Evolutionary conservation across 768 basidiomycete species (phyloP), one percentile per base, ranked within the genome.

Genomic region (Panaeolus cyanescens): DNA sequence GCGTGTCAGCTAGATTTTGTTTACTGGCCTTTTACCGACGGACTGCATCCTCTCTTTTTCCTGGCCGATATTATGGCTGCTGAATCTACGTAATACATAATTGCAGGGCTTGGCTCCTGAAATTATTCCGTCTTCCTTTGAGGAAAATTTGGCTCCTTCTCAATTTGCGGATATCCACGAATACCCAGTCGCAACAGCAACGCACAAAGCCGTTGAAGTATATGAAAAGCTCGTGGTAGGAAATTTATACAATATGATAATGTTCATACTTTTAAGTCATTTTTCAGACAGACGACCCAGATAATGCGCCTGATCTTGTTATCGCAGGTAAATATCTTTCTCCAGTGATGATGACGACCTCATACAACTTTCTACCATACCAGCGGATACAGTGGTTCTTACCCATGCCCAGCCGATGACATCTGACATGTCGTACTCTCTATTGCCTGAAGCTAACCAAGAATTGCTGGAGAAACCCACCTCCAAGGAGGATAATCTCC

Each of bases 321-420:
- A 30, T 87, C 90, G 37, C 92, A 95, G 72, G 96, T 71, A 37
- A 42, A 56, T 57, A 50, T 13, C 30, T n/a, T 40, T 32, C n/a
- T n/a, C 15, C 57, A 31, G 50, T 32, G 20, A 30, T 32, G 15
- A 32, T 22, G 1, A 31, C 12, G 30, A 13, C 37, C 7, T 25
- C 10, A n/a, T 55, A 45, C 30, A 58, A 32, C 15, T 20, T 32
- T 32, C 3, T 20, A 3, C 9, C 15, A 92, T 39, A 59, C 39
- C 71, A 95, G 97, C 96, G 64, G 97, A 99, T 72, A 99, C 97
- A 0, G 88, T 99, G 13, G 95, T 99, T n/a, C 78, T 99, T 39
- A 90, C 89, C 4, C 91, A 91, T 66, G 81, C 84, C 0, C 80
- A 85, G 55, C 86, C 90, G 0, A 75, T 84, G 40, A 83, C 85